Base-by-base conservation (phyloP, 2,329 filamentous ascomycete species). In the Talaromyces sp. region DNA sequence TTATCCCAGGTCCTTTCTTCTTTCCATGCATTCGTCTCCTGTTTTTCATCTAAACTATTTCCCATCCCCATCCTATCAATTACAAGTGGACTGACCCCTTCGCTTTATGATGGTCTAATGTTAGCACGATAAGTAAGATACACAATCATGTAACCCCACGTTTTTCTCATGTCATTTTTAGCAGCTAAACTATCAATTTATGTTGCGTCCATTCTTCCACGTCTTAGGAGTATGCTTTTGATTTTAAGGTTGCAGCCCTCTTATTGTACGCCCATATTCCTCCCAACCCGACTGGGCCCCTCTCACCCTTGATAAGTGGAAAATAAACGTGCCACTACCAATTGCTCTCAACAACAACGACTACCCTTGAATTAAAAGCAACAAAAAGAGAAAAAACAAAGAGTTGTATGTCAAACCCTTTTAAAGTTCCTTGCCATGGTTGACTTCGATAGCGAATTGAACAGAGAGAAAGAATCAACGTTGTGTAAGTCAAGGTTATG, bases 61-160 rank as follows among this genome's bases (percentile, higher is more conserved):
- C 67, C 67, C 71, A 13, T 45, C 56, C 31, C 47, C 63, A 63
- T 67, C 54, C 51, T 43, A 67, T 64, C 59, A 61, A 64, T 67
- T 68, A 61, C 64, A 58, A 69, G 58, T 67, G 64, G 53, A 47
- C 65, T 45, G 56, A 45, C 58, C 51, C 53, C 62, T 65, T 70
- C 64, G 61, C 71, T 73, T 73, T 68, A 71, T 65, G 71, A 72
- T 70, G 64, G 66, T 68, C 66, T 69, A 66, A 68, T 72, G 75
- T 64, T 67, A 71, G 76, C 71, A 79, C 73, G 78, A 79, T 79
- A 79, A 76, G 76, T 71, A 78, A 80, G 79, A 81, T 80, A 78
- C 79, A 80, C 79, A 76, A 69, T 81, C 79, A 80, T 80, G 79
- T 81, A 81, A 72, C 76, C 76, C 75, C 61, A 68, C 70, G 60